These are phyloP conservation scores for Pisolithus orientalis DNA, from an alignment of 768 basidiomycete genomes.

Conservation along the genomic window DNA sequence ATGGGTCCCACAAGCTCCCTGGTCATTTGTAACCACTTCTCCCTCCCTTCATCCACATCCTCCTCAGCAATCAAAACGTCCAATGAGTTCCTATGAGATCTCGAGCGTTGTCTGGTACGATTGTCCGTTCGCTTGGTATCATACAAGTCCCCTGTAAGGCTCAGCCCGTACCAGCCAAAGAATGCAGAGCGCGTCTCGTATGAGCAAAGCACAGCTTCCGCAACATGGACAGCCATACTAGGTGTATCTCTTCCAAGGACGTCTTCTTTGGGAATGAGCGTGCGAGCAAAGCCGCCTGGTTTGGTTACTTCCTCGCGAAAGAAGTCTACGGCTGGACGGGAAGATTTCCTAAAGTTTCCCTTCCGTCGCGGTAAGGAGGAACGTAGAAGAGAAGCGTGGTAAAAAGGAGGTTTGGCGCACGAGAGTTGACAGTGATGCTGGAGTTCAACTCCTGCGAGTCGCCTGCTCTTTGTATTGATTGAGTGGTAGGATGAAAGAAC, in stretches of 20 bases:
- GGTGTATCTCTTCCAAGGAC: not conserved
- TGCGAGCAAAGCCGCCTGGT: not conserved
- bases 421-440: conserved; percentile 6
- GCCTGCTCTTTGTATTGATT: not conserved
- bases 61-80: conserved; percentile 14
- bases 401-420: conserved; percentile 20
- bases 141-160: conserved; percentile 1
- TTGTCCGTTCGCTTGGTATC: not conserved
- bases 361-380: conserved; percentile 19
- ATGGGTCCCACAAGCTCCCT: conserved; percentile 18
- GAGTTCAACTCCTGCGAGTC: conserved; percentile 4
- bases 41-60: conserved; percentile 19
- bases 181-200: conserved; percentile 25
- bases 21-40: conserved; percentile 11
- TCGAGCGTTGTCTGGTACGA: not conserved
- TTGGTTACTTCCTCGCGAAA: conserved; percentile 18
- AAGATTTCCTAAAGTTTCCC: conserved; percentile 18
- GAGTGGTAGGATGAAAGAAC: not conserved
- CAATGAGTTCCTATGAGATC: not conserved
- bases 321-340: conserved; percentile 20
- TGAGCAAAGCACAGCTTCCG: conserved; percentile 16
- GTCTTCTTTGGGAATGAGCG: conserved; percentile 1
- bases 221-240: conserved; percentile 4
- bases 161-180: conserved; percentile 24
- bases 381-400: conserved; percentile 23